phyloP scores from a whole-genome alignment of 1,284 basidiomycete genomes.

The Ceratobasidium sp. region DNA sequence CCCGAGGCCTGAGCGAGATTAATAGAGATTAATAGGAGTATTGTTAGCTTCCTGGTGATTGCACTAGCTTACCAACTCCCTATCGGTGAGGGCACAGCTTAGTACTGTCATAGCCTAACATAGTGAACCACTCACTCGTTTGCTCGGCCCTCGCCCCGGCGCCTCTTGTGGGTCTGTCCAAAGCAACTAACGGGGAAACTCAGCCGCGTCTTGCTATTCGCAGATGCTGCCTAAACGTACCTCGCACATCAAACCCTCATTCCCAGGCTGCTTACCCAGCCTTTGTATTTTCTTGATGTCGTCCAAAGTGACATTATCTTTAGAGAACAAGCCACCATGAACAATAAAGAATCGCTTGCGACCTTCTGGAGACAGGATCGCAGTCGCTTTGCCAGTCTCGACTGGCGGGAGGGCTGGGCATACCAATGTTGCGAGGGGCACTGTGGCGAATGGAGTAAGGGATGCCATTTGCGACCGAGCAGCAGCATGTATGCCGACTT shows the following conservation, averaged over 20 bases:
- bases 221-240: too few species aligned
- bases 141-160: slow-evolving; percentile 95
- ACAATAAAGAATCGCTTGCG: slow-evolving; percentile 94
- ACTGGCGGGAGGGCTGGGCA: slow-evolving; percentile 58
- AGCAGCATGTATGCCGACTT: slow-evolving; percentile 56
- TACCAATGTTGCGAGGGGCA: slow-evolving; percentile 92
- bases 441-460: slow-evolving; percentile 60
- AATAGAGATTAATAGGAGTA: background rate
- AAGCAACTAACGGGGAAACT: slow-evolving; percentile 67
- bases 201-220: too few species aligned
- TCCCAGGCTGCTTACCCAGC: slow-evolving; percentile 91
- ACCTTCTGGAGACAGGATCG: slow-evolving; percentile 86
- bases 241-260: slow-evolving; percentile 94
- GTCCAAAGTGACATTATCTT: slow-evolving; percentile 93
- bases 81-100: slow-evolving; percentile 24
- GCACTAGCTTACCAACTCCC: slow-evolving; percentile 36
- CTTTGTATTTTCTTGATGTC: slow-evolving; percentile 92
- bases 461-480: too few species aligned
- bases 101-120: slow-evolving; percentile 34
- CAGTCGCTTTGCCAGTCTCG: slow-evolving; percentile 58
- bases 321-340: slow-evolving; percentile 96
- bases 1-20: slow-evolving; percentile 72
- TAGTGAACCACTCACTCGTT: slow-evolving; percentile 77
- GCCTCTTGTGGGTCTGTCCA: slow-evolving; percentile 97
- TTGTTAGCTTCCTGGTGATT: slow-evolving; percentile 22